A percentile compares a stretch with the other conserved stretches of the same genome.
Evolutionary conservation across 208 protist species (phyloP).

Genomic region (Acanthamoeba sp.): DNA sequence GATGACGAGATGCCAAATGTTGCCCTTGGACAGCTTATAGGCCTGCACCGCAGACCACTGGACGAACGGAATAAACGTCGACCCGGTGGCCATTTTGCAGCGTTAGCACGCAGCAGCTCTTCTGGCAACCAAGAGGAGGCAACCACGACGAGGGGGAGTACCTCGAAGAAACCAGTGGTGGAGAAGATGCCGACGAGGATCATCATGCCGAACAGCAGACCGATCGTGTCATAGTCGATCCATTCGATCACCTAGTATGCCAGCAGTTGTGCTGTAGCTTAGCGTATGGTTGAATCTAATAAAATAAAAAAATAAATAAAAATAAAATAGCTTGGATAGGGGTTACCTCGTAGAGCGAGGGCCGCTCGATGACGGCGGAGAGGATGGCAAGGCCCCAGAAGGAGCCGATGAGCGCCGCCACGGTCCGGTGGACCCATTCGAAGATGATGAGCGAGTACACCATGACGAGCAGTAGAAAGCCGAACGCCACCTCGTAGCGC

Average conservation of each 20-base stretch:
- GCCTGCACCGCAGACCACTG: slow-evolving; percentile 78
- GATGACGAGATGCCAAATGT: slow-evolving; percentile 79
- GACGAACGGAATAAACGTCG: not conserved
- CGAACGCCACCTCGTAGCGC: slow-evolving; percentile 74
- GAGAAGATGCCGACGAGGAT: slow-evolving; percentile 87
- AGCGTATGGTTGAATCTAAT: no score
- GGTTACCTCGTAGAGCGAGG: slow-evolving; percentile 58
- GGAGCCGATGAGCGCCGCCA: slow-evolving; percentile 86
- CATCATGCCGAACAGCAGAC: slow-evolving; percentile 90
- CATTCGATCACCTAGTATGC: slow-evolving; percentile 84
- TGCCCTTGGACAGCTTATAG: slow-evolving; percentile 83
- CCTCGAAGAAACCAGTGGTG: slow-evolving; percentile 88
- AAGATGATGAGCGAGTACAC: slow-evolving; percentile 89
- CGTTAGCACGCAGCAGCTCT: not conserved
- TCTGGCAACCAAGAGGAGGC: no score
- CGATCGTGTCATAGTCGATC: slow-evolving; percentile 81
- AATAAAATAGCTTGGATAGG: not conserved
- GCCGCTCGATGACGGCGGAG: not conserved
- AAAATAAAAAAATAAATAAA: no score
- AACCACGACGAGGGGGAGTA: no score
- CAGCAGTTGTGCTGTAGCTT: no score
- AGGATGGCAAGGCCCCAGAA: slow-evolving; percentile 78
- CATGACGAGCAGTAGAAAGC: slow-evolving; percentile 80
- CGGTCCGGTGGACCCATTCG: slow-evolving; percentile 86
- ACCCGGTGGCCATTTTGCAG: not conserved